A percentile compares a stretch with the other conserved stretches of the same genome.
phyloP scores from a whole-genome alignment of 2,329 filamentous ascomycete genomes.

The Colletotrichum coccodes region DNA sequence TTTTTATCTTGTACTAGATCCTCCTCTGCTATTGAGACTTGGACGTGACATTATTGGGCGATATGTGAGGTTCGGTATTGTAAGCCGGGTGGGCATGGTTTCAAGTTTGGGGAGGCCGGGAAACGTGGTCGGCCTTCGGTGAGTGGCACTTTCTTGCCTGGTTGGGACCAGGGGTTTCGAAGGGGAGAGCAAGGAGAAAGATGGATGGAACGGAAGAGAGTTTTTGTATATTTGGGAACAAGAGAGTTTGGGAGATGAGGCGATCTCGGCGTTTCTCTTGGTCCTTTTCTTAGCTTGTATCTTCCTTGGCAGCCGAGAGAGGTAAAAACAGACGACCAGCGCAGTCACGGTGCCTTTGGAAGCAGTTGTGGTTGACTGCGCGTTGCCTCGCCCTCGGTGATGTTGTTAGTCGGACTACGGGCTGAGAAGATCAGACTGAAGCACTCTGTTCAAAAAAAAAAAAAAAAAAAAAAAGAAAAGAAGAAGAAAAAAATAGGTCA shows the following conservation, averaged over 20 bases:
- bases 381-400: not conserved
- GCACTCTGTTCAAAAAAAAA: no score
- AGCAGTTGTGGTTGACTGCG: not conserved
- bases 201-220: not conserved
- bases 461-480: not conserved
- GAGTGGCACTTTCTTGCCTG: not conserved
- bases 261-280: not conserved
- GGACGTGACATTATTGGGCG: conserved; percentile 7
- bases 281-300: not conserved
- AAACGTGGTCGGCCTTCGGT: conserved; percentile 8
- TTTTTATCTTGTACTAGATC: not conserved
- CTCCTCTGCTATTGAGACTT: conserved; percentile 2
- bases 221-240: not conserved
- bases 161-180: not conserved
- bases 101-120: conserved; percentile 13
- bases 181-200: not conserved
- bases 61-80: conserved; percentile 16
- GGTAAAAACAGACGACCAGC: not conserved
- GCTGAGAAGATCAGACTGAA: conserved; percentile 2
- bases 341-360: not conserved
- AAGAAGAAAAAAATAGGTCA: no score
- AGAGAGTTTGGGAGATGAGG: conserved; percentile 9
- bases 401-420: not conserved
- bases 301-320: not conserved
- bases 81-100: conserved; percentile 9